Conservation (phyloP, 2,329 filamentous ascomycete species). For the Trichoderma sp. region DNA sequence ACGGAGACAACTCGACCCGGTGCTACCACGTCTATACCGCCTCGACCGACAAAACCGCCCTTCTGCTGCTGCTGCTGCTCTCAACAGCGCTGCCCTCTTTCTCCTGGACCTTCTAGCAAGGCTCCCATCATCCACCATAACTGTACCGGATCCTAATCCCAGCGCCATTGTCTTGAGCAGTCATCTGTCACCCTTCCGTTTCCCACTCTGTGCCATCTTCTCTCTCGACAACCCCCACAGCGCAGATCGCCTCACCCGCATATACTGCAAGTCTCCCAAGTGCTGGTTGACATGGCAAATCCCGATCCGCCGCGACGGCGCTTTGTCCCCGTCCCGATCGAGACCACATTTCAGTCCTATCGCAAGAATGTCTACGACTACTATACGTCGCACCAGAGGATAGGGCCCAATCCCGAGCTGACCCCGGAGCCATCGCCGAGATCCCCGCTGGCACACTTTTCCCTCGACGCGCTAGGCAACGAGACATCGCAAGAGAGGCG, state of each 20-base stretch:
- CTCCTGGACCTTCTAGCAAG: slow-evolving; percentile 12
- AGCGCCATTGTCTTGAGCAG: background rate
- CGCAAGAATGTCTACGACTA: slow-evolving; percentile 34
- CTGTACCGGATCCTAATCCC: background rate
- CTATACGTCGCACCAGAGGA: slow-evolving; percentile 21
- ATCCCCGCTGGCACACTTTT: slow-evolving; percentile 44
- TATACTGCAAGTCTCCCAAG: background rate
- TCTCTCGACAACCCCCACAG: background rate
- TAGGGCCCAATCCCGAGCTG: slow-evolving; percentile 55
- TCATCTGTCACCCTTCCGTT: background rate
- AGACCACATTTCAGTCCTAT: slow-evolving; percentile 64
- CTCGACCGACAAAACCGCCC: slow-evolving; percentile 3
- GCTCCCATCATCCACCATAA: background rate
- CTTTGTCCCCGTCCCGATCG: slow-evolving; percentile 68
- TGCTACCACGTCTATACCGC: slow-evolving; percentile 11
- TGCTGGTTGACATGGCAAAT: slow-evolving; percentile 34
- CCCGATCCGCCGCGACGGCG: slow-evolving; percentile 49
- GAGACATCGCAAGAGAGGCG: slow-evolving; percentile 41
- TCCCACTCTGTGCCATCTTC: background rate
- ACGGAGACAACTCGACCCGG: background rate
- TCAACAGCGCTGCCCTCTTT: slow-evolving; percentile 2
- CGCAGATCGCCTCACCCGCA: slow-evolving; percentile 12
- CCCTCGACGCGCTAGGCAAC: slow-evolving; percentile 38
- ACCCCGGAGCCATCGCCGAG: slow-evolving; percentile 54
- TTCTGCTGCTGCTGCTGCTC: background rate